These are phyloP conservation scores for Alternaria postmessia DNA, from an alignment of 2,329 filamentous ascomycete species.

Conservation along the genomic window DNA sequence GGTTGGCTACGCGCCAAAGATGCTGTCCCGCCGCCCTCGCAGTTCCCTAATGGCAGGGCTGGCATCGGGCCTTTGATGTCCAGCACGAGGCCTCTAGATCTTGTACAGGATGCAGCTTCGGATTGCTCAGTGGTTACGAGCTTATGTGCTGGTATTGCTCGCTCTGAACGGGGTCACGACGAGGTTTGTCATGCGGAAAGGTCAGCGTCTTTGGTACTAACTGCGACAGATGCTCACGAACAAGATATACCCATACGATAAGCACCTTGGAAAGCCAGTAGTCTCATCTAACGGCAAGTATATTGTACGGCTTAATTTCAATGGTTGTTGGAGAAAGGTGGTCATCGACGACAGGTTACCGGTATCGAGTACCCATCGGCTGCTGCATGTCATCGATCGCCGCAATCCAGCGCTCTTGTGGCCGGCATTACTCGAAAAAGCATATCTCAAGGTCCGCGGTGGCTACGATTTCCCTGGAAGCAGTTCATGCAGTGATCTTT, in stretches of 20 bases:
- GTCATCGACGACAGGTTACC: constrained; percentile 90
- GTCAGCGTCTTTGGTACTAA: constrained; percentile 13
- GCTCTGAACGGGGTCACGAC: constrained; percentile 72
- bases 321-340: constrained; percentile 88
- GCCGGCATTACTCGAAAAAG: constrained; percentile 94
- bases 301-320: constrained; percentile 91
- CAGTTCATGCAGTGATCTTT: constrained; percentile 94
- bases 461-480: constrained; percentile 98
- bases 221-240: constrained; percentile 70
- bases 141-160: constrained; percentile 80
- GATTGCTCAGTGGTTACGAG: constrained; percentile 98
- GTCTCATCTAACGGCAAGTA: constrained; percentile 87
- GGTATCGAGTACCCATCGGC: constrained; percentile 74
- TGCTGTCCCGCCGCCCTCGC: constrained; percentile 62
- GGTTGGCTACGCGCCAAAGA: constrained; percentile 83
- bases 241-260: constrained; percentile 79
- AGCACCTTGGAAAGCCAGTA: constrained; percentile 61
- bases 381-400: constrained; percentile 87
- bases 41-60: constrained; percentile 41
- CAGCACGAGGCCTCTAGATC: constrained; percentile 70
- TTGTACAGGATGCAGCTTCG: constrained; percentile 94
- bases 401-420: constrained; percentile 83
- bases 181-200: constrained; percentile 61
- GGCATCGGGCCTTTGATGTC: constrained; percentile 63
- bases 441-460: constrained; percentile 92